Conservation (phyloP, 352 stramenopile species). For the Pythium periplocum region DNA sequence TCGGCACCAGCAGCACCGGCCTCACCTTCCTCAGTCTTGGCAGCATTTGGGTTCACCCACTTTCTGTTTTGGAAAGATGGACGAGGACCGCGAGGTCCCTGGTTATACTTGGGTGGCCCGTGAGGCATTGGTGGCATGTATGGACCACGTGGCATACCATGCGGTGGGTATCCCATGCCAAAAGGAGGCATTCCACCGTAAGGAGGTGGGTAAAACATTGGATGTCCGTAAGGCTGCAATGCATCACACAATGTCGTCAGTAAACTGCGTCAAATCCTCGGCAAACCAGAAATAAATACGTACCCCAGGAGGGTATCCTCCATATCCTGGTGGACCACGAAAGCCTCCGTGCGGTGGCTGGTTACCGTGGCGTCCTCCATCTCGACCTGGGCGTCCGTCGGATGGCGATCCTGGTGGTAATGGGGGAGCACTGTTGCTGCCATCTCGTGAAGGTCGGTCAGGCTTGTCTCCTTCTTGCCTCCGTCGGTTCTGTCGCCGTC, state of each 20-base stretch:
- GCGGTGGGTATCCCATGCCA: slow-evolving; percentile 64
- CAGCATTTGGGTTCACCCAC: slow-evolving; percentile 81
- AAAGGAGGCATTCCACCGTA: slow-evolving; percentile 66
- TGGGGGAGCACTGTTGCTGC: slow-evolving; percentile 2
- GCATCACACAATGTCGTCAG: not conserved
- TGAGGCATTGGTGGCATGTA: slow-evolving; percentile 22
- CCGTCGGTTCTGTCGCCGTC: slow-evolving; percentile 19
- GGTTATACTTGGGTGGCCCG: slow-evolving; percentile 15
- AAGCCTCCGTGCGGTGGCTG: slow-evolving; percentile 33
- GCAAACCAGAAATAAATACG: slow-evolving; percentile 8
- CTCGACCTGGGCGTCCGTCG: slow-evolving; percentile 10
- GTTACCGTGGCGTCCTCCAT: slow-evolving; percentile 15
- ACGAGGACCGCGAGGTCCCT: slow-evolving; percentile 31
- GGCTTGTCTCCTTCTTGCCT: slow-evolving; percentile 22
- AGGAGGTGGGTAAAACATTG: slow-evolving; percentile 73
- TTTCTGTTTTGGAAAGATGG: slow-evolving; percentile 75
- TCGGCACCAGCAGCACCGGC: slow-evolving; percentile 8
- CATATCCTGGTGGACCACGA: slow-evolving; percentile 58
- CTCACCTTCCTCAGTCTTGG: slow-evolving; percentile 35
- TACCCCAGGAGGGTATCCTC: slow-evolving; percentile 53
- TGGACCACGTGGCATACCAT: slow-evolving; percentile 33
- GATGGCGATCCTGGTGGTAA: slow-evolving; percentile 2
- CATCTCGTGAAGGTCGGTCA: slow-evolving; percentile 2
- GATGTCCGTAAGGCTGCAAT: slow-evolving; percentile 50
- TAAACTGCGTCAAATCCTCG: not conserved